Evolutionary conservation across 306 rosid species (phyloP), one percentile per base, ranked within the genome.

Genomic region (Ammopiptanthus mongolicus): DNA sequence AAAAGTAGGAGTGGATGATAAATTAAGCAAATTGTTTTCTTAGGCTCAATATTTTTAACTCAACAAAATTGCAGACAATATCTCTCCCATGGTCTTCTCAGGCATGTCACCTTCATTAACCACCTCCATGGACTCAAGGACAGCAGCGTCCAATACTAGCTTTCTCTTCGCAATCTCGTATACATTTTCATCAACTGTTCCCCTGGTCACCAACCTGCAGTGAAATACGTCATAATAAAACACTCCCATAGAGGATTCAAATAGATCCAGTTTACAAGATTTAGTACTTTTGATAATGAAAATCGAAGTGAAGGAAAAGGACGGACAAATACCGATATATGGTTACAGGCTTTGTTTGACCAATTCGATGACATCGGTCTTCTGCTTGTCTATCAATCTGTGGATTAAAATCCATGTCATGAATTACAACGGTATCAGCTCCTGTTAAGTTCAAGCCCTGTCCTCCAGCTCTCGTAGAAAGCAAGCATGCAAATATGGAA

Each of bases 331-430:
- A 92, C 98, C 97, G 87, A 81, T 95, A 88, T 76, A 91, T 65
- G 48, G 98, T 88, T 73, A 95, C 97, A 44, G 93, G 93, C 87
- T 86, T 91, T 13, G 89, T 89, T 84, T 91, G 98, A 63, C 98
- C 98, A 17, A 91, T 90, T 58, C 98, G 88, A 83, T 95, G 97
- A 73, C 98, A 95, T 3, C 97, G 93, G 74, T 95, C 98, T 78
- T 95, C 98, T 6, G 97, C 98, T 82, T 95, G 98, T 17, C 93
- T 89, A 51, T 95, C 98, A 66, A 90, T 95, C 81, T 95, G 97
- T 44, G 97, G 98, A 73, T 95, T 91, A 88, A 95, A 95, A 88
- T 90, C 98, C 98, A 95, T 91, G 84, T 95, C 98, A 34, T 95
- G 98, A 70, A 95, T 95, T 50, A 91, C 90, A 65, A 95, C 98